Conservation (phyloP, 495 filamentous ascomycete species). For the Massariosphaeria phaeospora region DNA sequence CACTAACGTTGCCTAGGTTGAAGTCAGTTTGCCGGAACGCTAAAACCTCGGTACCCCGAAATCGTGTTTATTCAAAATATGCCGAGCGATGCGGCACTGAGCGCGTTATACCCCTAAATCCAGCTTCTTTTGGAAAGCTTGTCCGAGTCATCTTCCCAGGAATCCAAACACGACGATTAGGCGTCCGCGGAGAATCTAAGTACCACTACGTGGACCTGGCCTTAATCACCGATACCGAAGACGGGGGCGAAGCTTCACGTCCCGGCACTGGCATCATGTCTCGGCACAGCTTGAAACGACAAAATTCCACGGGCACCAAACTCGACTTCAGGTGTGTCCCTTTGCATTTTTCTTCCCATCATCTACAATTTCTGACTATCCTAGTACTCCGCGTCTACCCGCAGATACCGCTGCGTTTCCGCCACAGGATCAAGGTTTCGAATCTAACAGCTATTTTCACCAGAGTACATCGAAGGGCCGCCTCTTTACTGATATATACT, state of each 20-base stretch:
- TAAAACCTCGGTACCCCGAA: constrained; percentile 79
- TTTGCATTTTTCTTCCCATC: not conserved
- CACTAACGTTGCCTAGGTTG: constrained; percentile 54
- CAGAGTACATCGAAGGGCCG: constrained; percentile 31
- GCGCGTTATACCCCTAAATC: constrained; percentile 86
- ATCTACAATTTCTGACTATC: constrained; percentile 7
- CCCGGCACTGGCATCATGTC: not conserved
- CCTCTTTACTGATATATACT: constrained; percentile 40
- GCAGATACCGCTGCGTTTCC: constrained; percentile 67
- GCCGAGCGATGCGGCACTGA: constrained; percentile 85
- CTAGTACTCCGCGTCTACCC: constrained; percentile 45
- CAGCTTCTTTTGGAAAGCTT: constrained; percentile 94
- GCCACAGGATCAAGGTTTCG: constrained; percentile 32
- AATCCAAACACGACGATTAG: constrained; percentile 83
- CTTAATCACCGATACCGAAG: constrained; percentile 53
- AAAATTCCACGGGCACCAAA: constrained; percentile 37
- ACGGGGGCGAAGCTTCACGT: constrained; percentile 13
- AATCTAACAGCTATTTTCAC: constrained; percentile 15
- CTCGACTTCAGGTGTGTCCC: constrained; percentile 42
- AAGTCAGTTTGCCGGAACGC: constrained; percentile 73
- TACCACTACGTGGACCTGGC: constrained; percentile 94
- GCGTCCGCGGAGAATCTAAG: constrained; percentile 93
- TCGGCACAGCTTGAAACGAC: constrained; percentile 7
- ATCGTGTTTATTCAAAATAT: constrained; percentile 90
- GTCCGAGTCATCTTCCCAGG: constrained; percentile 94